Base-by-base conservation (phyloP, 495 filamentous ascomycete genomes). In the Bombardia bombarda region DNA sequence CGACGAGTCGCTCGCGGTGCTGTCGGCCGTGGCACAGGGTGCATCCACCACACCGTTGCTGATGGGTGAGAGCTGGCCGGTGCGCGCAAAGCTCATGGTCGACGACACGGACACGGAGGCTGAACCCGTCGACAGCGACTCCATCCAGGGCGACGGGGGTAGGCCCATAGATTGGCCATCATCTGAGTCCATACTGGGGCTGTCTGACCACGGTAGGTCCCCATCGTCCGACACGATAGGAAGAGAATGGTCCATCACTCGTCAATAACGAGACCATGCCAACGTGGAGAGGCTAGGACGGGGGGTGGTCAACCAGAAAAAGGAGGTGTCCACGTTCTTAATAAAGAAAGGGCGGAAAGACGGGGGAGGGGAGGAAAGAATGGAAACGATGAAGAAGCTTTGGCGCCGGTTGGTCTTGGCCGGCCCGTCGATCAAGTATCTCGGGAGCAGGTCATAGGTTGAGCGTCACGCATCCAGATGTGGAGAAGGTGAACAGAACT, bases 61-160 rank as follows among this genome's bases (percentile, higher is more conserved):
- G 51, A 70, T 63, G 45, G 70, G 70, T 32, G 70, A 72, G 46
- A 73, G 56, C 51, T 72, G 70, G 48, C 62, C 67, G 19, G 61
- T 66, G 21, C 63, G 60, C 39, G 57, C 43, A 21, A 61, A 58
- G 34, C 49, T 50, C 38, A 51, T 37, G 35, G 46, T 40, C 3
- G 58, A 53, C 9, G 53, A 50, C 19, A 38, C 28, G 2, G 53
- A 47, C 20, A 49, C 34, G 1, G 58, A 53, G 18, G 52, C 35
- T 17, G 50, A 46, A 31, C 34, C 44, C 18, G 41, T 19, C 32
- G 65, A 52, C 30, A 61, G 38, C 5, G 64, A 55, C 35, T 58
- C 52, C 21, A 61, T 30, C 67, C 65, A 70, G 40, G 65, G 53
- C 24, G 67, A 56, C 9, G 54, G 47, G 23, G 65, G 57, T 30